Percentiles rank a stretch among this genome's conserved stretches.
Evolutionary conservation across 176 grass and related monocot species (phyloP).

Genomic region (barley (Hordeum vulgare)): MorexV3_pseudomolecules_assembly NC_058518.1:82367465-82367964

Average conservation of each 20-base stretch:
- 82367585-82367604: neutral
- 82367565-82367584: slow-evolving; percentile 10
- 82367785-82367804: neutral
- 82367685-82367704: neutral
- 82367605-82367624: neutral
- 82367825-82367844: neutral
- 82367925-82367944: neutral
- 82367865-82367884: neutral
- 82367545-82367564: slow-evolving; percentile 80
- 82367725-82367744: neutral
- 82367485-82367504: slow-evolving; percentile 81
- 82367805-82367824: neutral
- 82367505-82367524: slow-evolving; percentile 80
- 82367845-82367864: neutral
- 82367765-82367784: neutral
- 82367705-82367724: neutral
- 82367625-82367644: neutral
- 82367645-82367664: neutral
- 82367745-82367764: neutral
- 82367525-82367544: slow-evolving; percentile 79
- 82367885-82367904: neutral
- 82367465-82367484: slow-evolving; percentile 93
- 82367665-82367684: neutral
- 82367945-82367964: neutral
- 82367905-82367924: neutral